Evolutionary conservation across 1,139 yeast species (phyloP), one percentile per base, ranked within the genome.

Genomic region (Arxiozyma slooffiae): DNA sequence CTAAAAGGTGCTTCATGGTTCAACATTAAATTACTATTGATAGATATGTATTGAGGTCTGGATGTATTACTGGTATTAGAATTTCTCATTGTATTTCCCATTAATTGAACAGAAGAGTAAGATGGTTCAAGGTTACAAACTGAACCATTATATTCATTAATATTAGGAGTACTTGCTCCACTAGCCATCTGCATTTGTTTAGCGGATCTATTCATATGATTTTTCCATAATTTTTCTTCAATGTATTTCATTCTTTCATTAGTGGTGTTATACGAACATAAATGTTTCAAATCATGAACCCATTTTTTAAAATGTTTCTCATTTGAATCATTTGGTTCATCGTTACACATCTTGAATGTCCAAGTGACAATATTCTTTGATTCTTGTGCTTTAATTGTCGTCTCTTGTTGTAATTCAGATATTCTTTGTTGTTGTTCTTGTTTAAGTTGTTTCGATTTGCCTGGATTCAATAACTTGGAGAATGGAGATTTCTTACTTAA

Each of bases 281-380:
- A 60, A 40, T 72, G 73, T 43, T 70, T 67, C 40, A 77, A 55
- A 55, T 76, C 77, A 45, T 68, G 67, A 9, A 70, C 62, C 81
- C 81, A 77, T 58, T 71, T 72, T 39, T 64, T 64, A 44, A 74
- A 69, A 41, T 70, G 70, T 36, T 62, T 68, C 11, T 58, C 62
- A 18, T 67, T 66, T 43, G 55, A 69, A 52, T 64, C 74, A 51
- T 62, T 65, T 50, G 61, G 63, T 55, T 26, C 54, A 20, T 57
- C 54, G 11, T 59, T 46, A 7, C 54, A 55, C 7, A 57, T 52
- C 39, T 59, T 63, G 47, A 67, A 65, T 1, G 58, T 54, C 65
- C 67, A 63, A 23, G 54, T 57, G 7, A 59, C 60, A 17, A 46
- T 39, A n/a, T 41, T 49, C 34, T 41, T 49, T 9, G 40, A 30